phyloP scores from a whole-genome alignment of 148 eudicot species.

The Suaeda aralocaspica region DNA sequence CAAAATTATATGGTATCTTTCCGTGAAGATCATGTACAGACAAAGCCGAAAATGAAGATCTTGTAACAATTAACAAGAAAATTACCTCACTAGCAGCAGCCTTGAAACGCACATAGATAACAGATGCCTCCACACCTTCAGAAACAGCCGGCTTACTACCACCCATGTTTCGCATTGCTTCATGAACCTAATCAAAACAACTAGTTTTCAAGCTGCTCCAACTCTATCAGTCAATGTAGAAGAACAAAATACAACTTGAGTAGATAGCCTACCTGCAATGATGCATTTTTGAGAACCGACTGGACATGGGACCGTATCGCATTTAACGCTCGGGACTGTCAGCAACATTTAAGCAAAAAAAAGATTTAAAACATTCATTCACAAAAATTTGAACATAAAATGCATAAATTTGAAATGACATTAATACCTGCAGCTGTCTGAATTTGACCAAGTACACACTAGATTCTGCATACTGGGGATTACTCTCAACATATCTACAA shows the following conservation, averaged over 20 bases:
- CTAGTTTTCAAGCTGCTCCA: not conserved
- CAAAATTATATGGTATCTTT: no score
- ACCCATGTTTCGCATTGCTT: constrained; percentile 63
- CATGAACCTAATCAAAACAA: constrained; percentile 53
- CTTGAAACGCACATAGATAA: constrained; percentile 90
- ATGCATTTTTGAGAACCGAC: constrained; percentile 73
- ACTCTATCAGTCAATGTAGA: constrained; percentile 11
- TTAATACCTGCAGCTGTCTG: constrained; percentile 88
- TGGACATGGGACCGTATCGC: constrained; percentile 86
- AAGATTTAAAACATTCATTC: not conserved
- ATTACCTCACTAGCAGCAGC: constrained; percentile 98
- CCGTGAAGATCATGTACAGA: no score
- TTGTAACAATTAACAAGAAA: not conserved
- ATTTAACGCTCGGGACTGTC: constrained; percentile 93
- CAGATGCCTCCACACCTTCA: constrained; percentile 93
- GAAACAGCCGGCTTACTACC: constrained; percentile 68
- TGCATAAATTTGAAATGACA: not conserved
- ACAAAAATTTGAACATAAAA: not conserved
- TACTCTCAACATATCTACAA: constrained; percentile 86
- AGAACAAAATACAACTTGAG: not conserved
- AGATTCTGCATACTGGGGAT: constrained; percentile 99
- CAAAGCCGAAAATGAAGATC: not conserved
- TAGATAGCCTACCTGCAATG: constrained; percentile 66
- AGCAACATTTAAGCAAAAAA: constrained; percentile 20
- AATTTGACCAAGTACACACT: constrained; percentile 93